Evolutionary conservation across 2,329 filamentous ascomycete genomes (phyloP), one percentile per base, ranked within the genome.

Genomic region (Metarhizium guizhouense): DNA sequence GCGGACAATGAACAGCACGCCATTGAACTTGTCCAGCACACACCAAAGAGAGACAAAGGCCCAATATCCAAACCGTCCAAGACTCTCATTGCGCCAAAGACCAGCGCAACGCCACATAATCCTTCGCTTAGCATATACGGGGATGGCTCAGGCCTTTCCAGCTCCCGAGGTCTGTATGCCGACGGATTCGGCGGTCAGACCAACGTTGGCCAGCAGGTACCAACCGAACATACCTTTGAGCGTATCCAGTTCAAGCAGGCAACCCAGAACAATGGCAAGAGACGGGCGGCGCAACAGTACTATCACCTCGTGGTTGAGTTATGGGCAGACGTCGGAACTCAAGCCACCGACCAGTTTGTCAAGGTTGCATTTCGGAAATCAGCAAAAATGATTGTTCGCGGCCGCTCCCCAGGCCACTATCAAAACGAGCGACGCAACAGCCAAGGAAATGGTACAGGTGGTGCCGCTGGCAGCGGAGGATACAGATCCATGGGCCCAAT

Each of bases 241-340:
- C 85, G 92, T 11, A 94, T 96, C 53, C 91, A 96, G 64, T 96
- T 96, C 79, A 95, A 95, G 69, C 89, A 90, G 61, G 91, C 92
- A 1, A 96, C 91, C 0, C 90, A 90, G 29, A 96, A 96, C 73
- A 96, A 96, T 62, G 91, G 91, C 50, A 95, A 95, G 70, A 81
- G 92, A 62, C 80, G 92, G 56, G 91, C 91, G 1, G 90, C 91
- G 18, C 91, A 96, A 67, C 92, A 96, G 64, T 95, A 91, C 69
- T 96, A 95, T 65, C 89, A 94, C 64, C 78, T 96, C n/a, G 82
- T 95, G 49, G 86, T 95, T 4, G 90, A 95, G 67, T 81, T 95
- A 1, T 90, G 84, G 70, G 89, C 82, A 7, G 85, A 92, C 60
- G 74, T 90, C 7, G 78, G 82, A 2, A 66, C 69, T 36, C 75